phyloP scores from a whole-genome alignment of 2,329 filamentous ascomycete genomes.

The Penicillium sp. region DNA sequence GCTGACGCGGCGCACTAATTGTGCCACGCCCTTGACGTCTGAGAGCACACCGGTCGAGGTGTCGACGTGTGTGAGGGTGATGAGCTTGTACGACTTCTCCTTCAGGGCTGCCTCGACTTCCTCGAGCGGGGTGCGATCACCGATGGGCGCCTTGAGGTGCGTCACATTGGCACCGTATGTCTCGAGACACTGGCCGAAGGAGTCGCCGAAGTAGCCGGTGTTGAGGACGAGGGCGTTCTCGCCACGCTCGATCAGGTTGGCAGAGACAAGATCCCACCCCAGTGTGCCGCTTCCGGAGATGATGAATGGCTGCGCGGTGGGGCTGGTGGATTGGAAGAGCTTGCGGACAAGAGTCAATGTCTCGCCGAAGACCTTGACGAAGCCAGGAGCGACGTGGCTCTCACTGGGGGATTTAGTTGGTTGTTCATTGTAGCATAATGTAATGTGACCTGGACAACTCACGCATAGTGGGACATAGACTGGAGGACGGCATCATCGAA shows the following conservation, averaged over 20 bases:
- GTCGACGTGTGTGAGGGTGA: slow-evolving; percentile 96
- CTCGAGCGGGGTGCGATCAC: slow-evolving; percentile 78
- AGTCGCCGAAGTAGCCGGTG: slow-evolving; percentile 96
- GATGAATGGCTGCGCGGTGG: slow-evolving; percentile 83
- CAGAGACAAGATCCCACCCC: slow-evolving; percentile 94
- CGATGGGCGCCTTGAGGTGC: slow-evolving; percentile 85
- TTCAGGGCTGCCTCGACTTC: slow-evolving; percentile 87
- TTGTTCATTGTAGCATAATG: not conserved
- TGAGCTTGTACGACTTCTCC: slow-evolving; percentile 87
- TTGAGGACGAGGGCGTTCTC: slow-evolving; percentile 91
- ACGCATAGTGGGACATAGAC: slow-evolving; percentile 87
- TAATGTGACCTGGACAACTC: slow-evolving; percentile 12
- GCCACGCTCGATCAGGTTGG: slow-evolving; percentile 84
- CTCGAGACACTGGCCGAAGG: slow-evolving; percentile 86
- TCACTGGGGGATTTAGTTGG: slow-evolving; percentile 59
- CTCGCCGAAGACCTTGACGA: slow-evolving; percentile 89
- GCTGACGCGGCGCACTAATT: slow-evolving; percentile 80
- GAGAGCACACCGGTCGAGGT: slow-evolving; percentile 95
- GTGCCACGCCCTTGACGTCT: slow-evolving; percentile 80
- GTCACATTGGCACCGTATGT: slow-evolving; percentile 89
- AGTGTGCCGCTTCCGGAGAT: slow-evolving; percentile 93
- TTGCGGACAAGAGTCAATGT: slow-evolving; percentile 83
- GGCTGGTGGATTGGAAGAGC: slow-evolving; percentile 86
- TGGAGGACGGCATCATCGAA: slow-evolving; percentile 96
- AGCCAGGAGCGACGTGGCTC: slow-evolving; percentile 86